Evolutionary conservation across 257 asterid genomes (phyloP).

Genomic region (Przewalskia tangutica): DNA sequence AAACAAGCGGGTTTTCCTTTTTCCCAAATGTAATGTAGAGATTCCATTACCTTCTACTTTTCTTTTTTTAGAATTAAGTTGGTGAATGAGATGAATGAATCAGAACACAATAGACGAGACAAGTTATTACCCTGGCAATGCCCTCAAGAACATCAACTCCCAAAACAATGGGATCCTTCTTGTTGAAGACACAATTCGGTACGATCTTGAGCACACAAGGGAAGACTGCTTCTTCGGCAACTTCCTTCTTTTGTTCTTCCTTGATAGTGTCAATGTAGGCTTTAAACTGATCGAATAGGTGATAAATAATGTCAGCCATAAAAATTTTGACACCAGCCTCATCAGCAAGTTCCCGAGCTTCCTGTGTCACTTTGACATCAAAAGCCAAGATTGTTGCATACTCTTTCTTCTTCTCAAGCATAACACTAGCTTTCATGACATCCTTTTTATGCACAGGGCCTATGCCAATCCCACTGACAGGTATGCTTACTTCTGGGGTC

Average conservation of each 20-base stretch:
- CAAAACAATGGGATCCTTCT: constrained; percentile 95
- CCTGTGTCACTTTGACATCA: constrained; percentile 87
- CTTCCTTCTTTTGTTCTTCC: constrained; percentile 94
- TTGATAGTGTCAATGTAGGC: constrained; percentile 81
- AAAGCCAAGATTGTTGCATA: constrained; percentile 92
- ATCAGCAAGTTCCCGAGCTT: constrained; percentile 87
- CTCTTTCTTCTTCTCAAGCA: constrained; percentile 97
- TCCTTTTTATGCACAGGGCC: constrained; percentile 96
- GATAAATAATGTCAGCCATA: constrained; percentile 82
- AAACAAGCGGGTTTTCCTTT: not conserved
- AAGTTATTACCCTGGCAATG: constrained; percentile 52
- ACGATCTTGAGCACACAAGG: constrained; percentile 92
- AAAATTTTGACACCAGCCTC: constrained; percentile 87
- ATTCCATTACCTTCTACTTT: not conserved
- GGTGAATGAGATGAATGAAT: not conserved
- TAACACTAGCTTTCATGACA: constrained; percentile 92
- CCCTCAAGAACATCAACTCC: constrained; percentile 94
- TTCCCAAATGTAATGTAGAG: not conserved
- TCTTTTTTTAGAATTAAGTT: not conserved
- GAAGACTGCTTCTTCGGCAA: constrained; percentile 92
- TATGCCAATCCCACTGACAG: constrained; percentile 94
- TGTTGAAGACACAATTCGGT: constrained; percentile 80
- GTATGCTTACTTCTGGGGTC: constrained; percentile 82
- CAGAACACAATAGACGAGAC: not conserved
- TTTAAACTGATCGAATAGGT: constrained; percentile 89